Evolutionary conservation across 2,329 filamentous ascomycete species (phyloP).

Genomic region (Colletotrichum costaricense): DNA sequence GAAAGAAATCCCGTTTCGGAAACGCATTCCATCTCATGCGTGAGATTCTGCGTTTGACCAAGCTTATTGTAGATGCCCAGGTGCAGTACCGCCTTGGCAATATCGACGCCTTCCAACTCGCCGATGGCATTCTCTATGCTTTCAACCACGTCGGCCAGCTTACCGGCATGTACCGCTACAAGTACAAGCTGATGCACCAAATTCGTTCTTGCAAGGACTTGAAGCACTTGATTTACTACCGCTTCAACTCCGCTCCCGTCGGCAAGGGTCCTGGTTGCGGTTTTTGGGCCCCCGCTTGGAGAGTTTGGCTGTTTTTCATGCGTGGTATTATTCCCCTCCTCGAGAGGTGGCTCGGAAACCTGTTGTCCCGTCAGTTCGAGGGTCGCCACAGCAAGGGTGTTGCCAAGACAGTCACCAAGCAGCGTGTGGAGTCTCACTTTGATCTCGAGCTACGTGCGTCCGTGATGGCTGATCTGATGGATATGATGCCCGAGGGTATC

Average conservation of each 20-base stretch:
- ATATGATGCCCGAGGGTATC: conserved; percentile 99
- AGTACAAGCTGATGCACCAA: conserved; percentile 99
- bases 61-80: conserved; percentile 97
- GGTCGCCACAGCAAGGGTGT: conserved; percentile 98
- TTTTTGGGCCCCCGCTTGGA: conserved; percentile 99
- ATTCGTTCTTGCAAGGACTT: conserved; percentile 98
- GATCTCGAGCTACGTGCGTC: conserved; percentile 97
- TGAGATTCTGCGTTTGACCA: conserved; percentile 94
- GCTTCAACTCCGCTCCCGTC: conserved; percentile 96
- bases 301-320: conserved; percentile 99
- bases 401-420: conserved; percentile 98
- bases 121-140: conserved; percentile 98
- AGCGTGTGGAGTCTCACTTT: conserved; percentile 98
- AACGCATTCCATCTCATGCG: conserved; percentile 99
- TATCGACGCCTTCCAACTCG: conserved; percentile 98
- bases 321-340: conserved; percentile 96
- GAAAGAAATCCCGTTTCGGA: conserved; percentile 98
- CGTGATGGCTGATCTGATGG: conserved; percentile 98
- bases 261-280: conserved; percentile 98
- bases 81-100: conserved; percentile 98
- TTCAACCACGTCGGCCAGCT: conserved; percentile 99
- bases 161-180: conserved; percentile 99
- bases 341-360: conserved; percentile 96
- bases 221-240: conserved; percentile 99
- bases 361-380: conserved; percentile 97